phyloP scores from a whole-genome alignment of 2,329 filamentous ascomycete species.

The Trichoderma afroharzianum region DNA sequence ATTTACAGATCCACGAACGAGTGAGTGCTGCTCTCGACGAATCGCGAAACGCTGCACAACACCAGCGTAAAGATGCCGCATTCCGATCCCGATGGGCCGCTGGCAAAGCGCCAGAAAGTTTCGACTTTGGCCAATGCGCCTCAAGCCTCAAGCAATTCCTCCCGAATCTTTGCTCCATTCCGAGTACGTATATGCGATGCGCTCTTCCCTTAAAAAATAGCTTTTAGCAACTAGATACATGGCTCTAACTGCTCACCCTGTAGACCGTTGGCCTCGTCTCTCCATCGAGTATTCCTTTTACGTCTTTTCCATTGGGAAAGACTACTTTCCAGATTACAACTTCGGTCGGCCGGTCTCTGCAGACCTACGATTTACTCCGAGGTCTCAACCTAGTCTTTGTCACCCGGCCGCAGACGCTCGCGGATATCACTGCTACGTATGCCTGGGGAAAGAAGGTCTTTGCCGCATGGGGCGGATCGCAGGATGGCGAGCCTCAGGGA shows the following conservation, averaged over 20 bases:
- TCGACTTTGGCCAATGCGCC: constrained; percentile 37
- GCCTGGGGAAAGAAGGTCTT: constrained; percentile 86
- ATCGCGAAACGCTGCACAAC: constrained; percentile 12
- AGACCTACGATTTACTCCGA: constrained; percentile 91
- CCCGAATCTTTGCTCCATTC: constrained; percentile 89
- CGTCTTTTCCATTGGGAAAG: constrained; percentile 82
- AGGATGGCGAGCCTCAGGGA: constrained; percentile 55
- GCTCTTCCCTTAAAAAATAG: neutral
- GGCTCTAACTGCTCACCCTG: constrained; percentile 10
- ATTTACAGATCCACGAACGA: constrained; percentile 20
- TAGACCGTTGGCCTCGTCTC: constrained; percentile 93
- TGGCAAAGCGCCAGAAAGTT: constrained; percentile 75
- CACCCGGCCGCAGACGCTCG: constrained; percentile 83
- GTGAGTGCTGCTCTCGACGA: constrained; percentile 11
- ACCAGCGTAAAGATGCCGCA: constrained; percentile 47
- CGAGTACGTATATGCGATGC: constrained; percentile 57
- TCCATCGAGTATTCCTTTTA: constrained; percentile 85
- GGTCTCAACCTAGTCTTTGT: constrained; percentile 92
- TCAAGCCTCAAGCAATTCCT: constrained; percentile 48
- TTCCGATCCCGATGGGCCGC: constrained; percentile 56
- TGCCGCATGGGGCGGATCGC: constrained; percentile 77
- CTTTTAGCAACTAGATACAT: neutral
- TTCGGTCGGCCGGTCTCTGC: constrained; percentile 81
- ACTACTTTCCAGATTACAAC: constrained; percentile 97
- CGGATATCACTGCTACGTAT: constrained; percentile 77